Base-by-base conservation (phyloP, 176 grass and related monocot species). In the Oryza meridionalis region DNA sequence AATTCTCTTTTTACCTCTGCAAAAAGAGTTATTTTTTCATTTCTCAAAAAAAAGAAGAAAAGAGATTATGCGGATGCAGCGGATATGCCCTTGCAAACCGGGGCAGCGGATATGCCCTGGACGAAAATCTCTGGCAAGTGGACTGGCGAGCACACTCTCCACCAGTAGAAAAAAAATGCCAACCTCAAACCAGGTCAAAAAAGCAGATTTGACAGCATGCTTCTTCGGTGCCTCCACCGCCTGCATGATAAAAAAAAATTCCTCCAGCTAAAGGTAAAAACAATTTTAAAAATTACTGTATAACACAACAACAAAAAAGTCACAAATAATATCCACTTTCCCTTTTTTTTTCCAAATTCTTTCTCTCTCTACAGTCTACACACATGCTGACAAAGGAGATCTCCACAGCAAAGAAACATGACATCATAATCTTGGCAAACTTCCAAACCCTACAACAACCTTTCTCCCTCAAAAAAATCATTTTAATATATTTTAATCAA, bases 131-230 rank as follows among this genome's bases (percentile, higher is more conserved):
- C 4, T n/a, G 17, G 43, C 66, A 55, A 73, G 83, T 72, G 88
- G 83, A 82, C 45, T 67, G 21, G 42, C 25, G 2, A 21, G 21
- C 38, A 81, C 37, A 37, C 42, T 26, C 35, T 63, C 68, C 38
- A 13, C 27, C 4, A 22, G 17, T 42, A 17, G 74, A 35, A 44
- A 76, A 42, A 43, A 43, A 10, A 82, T 75, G 32, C 1, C 67
- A 55, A 22, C 25, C 44, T 8, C 67, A n/a, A 33, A 35, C 72
- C 67, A 73, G 21, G 73, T 86, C 35, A 90, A 82, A 19, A 86
- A 86, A 74, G n/a, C 5, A 49, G 79, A 86, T 78, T 86, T 66
- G 84, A 86, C 88, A 61, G 46, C 79, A 37, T 61, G 35, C 67
- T 73, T 61, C 74, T 55, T 86, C 14, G 84, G 73, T 25, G 82